Evolutionary conservation across 192 early-diverging fungal species (phyloP).

Genomic region (Podochytrium sp.): DNA sequence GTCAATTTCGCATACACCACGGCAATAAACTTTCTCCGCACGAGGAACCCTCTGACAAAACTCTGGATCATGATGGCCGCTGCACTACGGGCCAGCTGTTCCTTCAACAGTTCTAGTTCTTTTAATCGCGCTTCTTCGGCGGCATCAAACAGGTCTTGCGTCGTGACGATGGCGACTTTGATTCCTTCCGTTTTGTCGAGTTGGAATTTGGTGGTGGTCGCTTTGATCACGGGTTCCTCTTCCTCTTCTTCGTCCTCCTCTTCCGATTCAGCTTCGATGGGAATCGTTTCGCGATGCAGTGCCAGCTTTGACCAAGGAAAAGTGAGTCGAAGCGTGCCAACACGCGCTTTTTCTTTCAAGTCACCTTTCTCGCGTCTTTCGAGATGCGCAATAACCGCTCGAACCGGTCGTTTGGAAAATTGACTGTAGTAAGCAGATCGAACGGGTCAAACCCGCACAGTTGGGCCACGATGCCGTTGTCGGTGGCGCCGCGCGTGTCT

Average conservation of each 20-base stretch:
- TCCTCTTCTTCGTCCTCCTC: too few relatives aligned
- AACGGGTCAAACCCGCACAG: constrained; percentile 62
- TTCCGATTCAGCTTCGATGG: not conserved
- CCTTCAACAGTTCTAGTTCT: constrained; percentile 35
- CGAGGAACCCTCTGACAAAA: constrained; percentile 41
- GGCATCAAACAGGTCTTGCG: not conserved
- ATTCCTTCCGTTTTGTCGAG: constrained; percentile 28
- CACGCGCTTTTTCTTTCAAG: not conserved
- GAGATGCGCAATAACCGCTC: constrained; percentile 44
- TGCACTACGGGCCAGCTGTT: constrained; percentile 51
- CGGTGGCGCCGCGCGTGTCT: too few relatives aligned
- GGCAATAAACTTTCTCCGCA: constrained; percentile 47
- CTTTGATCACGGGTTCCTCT: too few relatives aligned
- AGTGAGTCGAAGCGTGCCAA: not conserved
- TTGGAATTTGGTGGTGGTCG: constrained; percentile 28
- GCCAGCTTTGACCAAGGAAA: constrained; percentile 9
- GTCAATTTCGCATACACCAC: constrained; percentile 41
- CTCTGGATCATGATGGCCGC: constrained; percentile 53
- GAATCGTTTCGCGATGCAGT: constrained; percentile 22
- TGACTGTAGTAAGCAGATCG: constrained; percentile 47
- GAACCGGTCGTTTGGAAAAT: constrained; percentile 60
- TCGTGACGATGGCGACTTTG: not conserved
- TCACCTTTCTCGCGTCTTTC: constrained; percentile 37
- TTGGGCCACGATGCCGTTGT: constrained; percentile 33
- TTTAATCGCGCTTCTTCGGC: constrained; percentile 17